phyloP scores from a whole-genome alignment of 1,284 basidiomycete genomes.

The Ustilago curta region DNA sequence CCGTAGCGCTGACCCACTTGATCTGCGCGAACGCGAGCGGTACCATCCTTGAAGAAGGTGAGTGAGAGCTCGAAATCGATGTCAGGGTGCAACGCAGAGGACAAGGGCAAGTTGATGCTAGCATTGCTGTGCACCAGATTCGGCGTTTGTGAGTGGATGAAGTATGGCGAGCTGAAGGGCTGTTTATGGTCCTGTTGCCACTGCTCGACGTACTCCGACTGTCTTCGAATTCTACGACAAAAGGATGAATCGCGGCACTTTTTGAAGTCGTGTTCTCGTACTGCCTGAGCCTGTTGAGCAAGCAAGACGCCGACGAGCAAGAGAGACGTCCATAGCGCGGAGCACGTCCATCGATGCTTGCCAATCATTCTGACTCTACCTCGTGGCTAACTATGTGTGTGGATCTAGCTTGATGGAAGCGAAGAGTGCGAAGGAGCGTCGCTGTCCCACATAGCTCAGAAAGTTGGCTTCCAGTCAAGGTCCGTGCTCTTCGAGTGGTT shows the following conservation, averaged over 20 bases:
- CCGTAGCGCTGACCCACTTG: conserved; percentile 58
- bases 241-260: conserved; percentile 67
- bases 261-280: conserved; percentile 64
- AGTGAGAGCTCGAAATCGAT: conserved; percentile 58
- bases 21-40: conserved; percentile 62
- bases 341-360: conserved; percentile 19
- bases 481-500: conserved; percentile 12
- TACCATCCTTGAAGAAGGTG: conserved; percentile 63
- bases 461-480: neutral
- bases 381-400: too few species aligned
- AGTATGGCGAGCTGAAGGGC: conserved; percentile 60
- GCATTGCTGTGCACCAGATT: conserved; percentile 35
- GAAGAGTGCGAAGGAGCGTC: neutral
- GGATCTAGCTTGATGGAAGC: neutral
- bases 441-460: neutral
- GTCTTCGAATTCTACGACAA: conserved; percentile 64
- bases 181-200: conserved; percentile 36
- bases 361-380: conserved; percentile 12
- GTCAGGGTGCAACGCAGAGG: conserved; percentile 61
- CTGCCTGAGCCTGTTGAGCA: conserved; percentile 23
- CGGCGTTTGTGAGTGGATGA: conserved; percentile 18
- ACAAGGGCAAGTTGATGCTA: conserved; percentile 47
- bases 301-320: conserved; percentile 18
- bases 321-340: conserved; percentile 26
- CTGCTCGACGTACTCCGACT: conserved; percentile 57